phyloP scores from a whole-genome alignment of 1,284 basidiomycete genomes.

The Rhodotorula sp. region DNA sequence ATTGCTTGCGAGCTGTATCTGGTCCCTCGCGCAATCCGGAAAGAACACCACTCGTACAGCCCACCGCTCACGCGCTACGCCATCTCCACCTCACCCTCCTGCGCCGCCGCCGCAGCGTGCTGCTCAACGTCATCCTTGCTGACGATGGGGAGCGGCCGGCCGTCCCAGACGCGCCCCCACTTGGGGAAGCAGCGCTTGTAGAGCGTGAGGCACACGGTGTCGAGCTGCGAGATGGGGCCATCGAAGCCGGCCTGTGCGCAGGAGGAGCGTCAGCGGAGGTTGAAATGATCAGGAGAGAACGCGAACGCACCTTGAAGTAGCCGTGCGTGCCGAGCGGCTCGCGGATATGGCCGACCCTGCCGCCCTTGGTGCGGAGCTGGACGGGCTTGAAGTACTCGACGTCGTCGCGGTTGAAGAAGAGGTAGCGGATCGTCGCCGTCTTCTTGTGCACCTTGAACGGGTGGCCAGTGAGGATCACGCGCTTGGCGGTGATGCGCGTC shows the following conservation, averaged over 20 bases:
- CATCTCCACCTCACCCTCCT: constrained; percentile 16
- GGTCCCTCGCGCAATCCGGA: too few species aligned
- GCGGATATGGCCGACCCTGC: constrained; percentile 81
- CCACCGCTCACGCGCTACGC: too few species aligned
- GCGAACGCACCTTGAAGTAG: constrained; percentile 75
- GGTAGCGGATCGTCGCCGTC: constrained; percentile 94
- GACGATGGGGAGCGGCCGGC: constrained; percentile 23
- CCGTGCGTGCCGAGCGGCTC: constrained; percentile 97
- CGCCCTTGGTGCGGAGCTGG: constrained; percentile 89
- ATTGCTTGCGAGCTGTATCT: too few species aligned
- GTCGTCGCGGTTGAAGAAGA: constrained; percentile 95
- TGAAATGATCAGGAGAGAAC: too few species aligned
- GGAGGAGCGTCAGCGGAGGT: not conserved
- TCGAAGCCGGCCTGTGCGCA: constrained; percentile 66
- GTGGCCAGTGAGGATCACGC: constrained; percentile 89
- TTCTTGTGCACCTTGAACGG: constrained; percentile 98
- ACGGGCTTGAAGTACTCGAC: constrained; percentile 91
- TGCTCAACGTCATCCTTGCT: constrained; percentile 22
- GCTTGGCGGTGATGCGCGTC: constrained; percentile 87
- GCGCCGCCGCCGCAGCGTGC: not conserved
- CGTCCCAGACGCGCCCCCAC: constrained; percentile 45
- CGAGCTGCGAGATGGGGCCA: constrained; percentile 90
- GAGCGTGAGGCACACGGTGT: constrained; percentile 50
- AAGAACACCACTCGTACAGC: too few species aligned
- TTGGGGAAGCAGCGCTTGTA: constrained; percentile 53